Base-by-base conservation (phyloP, 306 rosid genomes). In the Sophora flavescens region DNA sequence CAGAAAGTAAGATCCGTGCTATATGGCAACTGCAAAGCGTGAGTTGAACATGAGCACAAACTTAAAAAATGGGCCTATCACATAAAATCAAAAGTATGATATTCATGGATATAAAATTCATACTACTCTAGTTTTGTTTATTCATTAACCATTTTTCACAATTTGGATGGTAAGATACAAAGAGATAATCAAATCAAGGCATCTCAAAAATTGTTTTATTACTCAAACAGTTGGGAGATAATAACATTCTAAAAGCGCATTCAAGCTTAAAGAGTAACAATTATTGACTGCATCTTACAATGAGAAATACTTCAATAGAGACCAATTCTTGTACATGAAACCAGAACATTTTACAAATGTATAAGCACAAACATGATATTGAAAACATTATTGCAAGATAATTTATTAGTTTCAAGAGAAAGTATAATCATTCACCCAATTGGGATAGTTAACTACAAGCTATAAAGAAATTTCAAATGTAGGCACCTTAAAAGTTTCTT, bases 1-100 rank as follows among this genome's bases (percentile, higher is more conserved):
- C 95, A 87, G 89, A 75, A 82, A 94, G 95, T 61, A 94, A 89
- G 87, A 87, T 91, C 51, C 89, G 83, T 12, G 87, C 83, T 85
- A 92, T 90, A 70, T 92, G 98, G 81, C 98, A 92, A 78, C 98
- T 94, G 89, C 84, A 89, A 22, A 82, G 64, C 17, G 67, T 68
- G 74, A 44, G 58, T 67, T 42, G 44, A 54, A 61, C 11, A 69
- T 71, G 38, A 72, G 79, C n/a, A 50, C 71, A 81, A 48, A 38
- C 48, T n/a, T 6, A 35, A n/a, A 74, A 41, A 72, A 11, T 17
- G 8, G 11, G 47, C 26, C 72, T 42, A 26, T 41, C 41, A 38
- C 15, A 48, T 32, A 63, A 16, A 6, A 61, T 61, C 13, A 50
- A 35, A 50, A 53, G 12, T n/a, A 70, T 13, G 51, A 36, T 16